phyloP scores from a whole-genome alignment of 148 eudicot genomes.

The Cornus kousa region DNA sequence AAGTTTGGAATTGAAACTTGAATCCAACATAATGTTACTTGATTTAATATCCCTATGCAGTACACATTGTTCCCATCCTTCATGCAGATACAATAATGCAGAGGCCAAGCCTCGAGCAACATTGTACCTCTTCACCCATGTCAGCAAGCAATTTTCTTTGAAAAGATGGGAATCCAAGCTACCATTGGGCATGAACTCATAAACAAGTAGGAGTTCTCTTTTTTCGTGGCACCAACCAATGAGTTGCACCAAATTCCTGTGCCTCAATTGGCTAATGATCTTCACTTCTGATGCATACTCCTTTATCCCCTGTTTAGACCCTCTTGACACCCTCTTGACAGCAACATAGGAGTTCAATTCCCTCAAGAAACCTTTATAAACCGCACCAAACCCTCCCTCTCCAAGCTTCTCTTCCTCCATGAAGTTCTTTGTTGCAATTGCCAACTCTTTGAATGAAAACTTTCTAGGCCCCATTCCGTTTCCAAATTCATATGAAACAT shows the following conservation, averaged over 20 bases:
- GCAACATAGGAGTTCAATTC: neutral
- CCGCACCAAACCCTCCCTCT: neutral
- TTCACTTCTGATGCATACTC: neutral
- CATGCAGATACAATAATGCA: neutral
- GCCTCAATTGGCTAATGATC: neutral
- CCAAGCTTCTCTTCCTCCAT: neutral
- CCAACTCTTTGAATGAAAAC: too few species aligned
- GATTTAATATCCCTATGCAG: constrained; percentile 21
- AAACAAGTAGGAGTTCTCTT: neutral
- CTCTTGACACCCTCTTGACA: neutral
- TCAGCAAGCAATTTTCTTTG: neutral
- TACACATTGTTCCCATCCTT: constrained; percentile 7
- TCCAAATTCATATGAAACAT: constrained; percentile 16
- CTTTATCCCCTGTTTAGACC: neutral
- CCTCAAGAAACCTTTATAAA: neutral
- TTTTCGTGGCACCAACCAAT: neutral
- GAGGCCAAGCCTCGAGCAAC: neutral
- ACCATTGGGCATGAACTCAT: neutral
- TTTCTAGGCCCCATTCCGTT: neutral
- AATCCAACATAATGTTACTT: constrained; percentile 18
- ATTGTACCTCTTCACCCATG: neutral
- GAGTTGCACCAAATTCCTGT: neutral
- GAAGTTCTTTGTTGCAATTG: neutral
- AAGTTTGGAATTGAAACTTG: constrained; percentile 5
- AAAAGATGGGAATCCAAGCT: neutral